phyloP scores from a whole-genome alignment of 306 rosid species.

The Dicorynia guianensis region DNA sequence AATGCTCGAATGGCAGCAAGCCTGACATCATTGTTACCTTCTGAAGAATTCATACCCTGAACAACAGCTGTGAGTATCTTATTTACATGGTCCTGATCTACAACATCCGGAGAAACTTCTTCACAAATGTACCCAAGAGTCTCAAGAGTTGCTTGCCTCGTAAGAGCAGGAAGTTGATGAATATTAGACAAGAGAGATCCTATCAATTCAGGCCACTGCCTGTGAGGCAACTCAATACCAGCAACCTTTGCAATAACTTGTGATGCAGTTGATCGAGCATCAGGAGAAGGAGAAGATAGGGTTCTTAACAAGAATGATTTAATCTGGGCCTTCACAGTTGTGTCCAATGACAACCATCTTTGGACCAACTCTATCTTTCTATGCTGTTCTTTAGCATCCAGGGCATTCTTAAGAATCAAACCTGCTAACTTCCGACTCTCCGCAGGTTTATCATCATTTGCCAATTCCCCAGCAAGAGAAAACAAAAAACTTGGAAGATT shows the following conservation, averaged over 20 bases:
- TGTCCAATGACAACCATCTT: constrained; percentile 82
- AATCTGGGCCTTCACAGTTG: constrained; percentile 71
- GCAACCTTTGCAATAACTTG: constrained; percentile 96
- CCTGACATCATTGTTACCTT: constrained; percentile 72
- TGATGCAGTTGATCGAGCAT: constrained; percentile 89
- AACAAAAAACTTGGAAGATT: constrained; percentile 83
- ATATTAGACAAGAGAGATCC: constrained; percentile 72
- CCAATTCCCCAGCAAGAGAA: constrained; percentile 91
- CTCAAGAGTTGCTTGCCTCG: constrained; percentile 91
- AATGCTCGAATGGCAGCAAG: constrained; percentile 79
- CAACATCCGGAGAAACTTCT: constrained; percentile 80
- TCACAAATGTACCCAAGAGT: constrained; percentile 95
- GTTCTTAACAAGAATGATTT: constrained; percentile 78
- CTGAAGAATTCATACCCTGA: constrained; percentile 85
- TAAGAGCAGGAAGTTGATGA: constrained; percentile 77
- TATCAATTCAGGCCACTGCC: constrained; percentile 92
- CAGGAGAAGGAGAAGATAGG: constrained; percentile 68
- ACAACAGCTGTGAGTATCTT: constrained; percentile 88
- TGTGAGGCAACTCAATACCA: constrained; percentile 89
- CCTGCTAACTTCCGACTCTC: constrained; percentile 90
- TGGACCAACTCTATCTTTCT: constrained; percentile 81
- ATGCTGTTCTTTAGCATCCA: constrained; percentile 95
- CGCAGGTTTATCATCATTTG: constrained; percentile 88
- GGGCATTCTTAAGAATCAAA: constrained; percentile 85
- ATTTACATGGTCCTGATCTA: constrained; percentile 82